Evolutionary conservation across 805 yeast species (phyloP).

Genomic region (Pichia ethanolica): DNA sequence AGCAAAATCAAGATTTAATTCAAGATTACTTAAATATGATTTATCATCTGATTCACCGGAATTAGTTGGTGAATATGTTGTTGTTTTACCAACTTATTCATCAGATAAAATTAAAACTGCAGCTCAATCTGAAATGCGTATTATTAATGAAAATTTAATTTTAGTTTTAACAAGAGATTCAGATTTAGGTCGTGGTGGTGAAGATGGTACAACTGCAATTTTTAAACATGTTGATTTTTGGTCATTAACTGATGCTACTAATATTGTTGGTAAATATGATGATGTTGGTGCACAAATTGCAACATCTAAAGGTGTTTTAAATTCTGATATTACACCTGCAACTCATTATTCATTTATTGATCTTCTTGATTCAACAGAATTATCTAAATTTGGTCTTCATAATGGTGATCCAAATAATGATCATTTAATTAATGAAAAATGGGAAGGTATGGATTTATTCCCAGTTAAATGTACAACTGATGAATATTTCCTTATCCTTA

Average conservation of each 20-base stretch:
- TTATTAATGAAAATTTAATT: slow-evolving; percentile 22
- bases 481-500: slow-evolving; percentile 23
- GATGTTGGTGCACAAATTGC: slow-evolving; percentile 21
- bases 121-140: slow-evolving; percentile 26
- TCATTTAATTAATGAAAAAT: slow-evolving; percentile 24
- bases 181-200: slow-evolving; percentile 19
- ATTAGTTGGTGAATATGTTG: slow-evolving; percentile 24
- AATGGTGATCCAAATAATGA: slow-evolving; percentile 26
- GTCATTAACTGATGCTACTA: slow-evolving; percentile 23
- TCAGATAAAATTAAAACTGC: slow-evolving; percentile 23
- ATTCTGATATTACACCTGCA: slow-evolving; percentile 20
- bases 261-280: slow-evolving; percentile 25
- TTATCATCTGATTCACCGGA: slow-evolving; percentile 14
- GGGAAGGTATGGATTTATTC: slow-evolving; percentile 28
- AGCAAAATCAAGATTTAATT: slow-evolving; percentile 16
- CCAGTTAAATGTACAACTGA: slow-evolving; percentile 26
- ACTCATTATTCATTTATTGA: slow-evolving; percentile 23
- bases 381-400: slow-evolving; percentile 26
- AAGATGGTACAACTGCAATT: slow-evolving; percentile 18
- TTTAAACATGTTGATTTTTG: slow-evolving; percentile 26
- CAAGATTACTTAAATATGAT: slow-evolving; percentile 25
- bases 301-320: slow-evolving; percentile 19
- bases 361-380: slow-evolving; percentile 20
- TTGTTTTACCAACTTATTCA: slow-evolving; percentile 22
- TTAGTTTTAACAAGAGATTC: slow-evolving; percentile 27